Percentiles rank a stretch among this genome's conserved stretches.
Conservation (phyloP, 2,329 filamentous ascomycete genomes). For the Chrysoporthe cubensis region DNA sequence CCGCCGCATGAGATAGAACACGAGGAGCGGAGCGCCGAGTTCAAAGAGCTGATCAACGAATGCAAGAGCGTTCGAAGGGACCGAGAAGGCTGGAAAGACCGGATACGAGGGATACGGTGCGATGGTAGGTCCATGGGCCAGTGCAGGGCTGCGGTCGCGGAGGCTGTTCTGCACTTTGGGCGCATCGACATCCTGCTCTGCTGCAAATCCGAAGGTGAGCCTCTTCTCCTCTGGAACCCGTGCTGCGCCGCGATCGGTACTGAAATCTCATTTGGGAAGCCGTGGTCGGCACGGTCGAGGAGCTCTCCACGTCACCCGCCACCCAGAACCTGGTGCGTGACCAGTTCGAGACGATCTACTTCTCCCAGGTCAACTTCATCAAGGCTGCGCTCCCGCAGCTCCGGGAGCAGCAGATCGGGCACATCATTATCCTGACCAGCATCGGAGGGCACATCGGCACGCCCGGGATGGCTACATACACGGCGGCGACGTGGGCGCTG, state of each 20-base stretch:
- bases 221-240: not conserved
- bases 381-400: slow-evolving; percentile 83
- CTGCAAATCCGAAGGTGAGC: slow-evolving; percentile 80
- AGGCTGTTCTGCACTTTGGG: slow-evolving; percentile 83
- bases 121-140: slow-evolving; percentile 67
- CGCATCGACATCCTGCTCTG: slow-evolving; percentile 89
- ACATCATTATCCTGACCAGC: slow-evolving; percentile 87
- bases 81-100: slow-evolving; percentile 78
- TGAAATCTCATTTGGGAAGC: slow-evolving; percentile 51
- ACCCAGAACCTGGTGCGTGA: slow-evolving; percentile 82
- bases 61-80: slow-evolving; percentile 66
- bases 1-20: slow-evolving; percentile 79
- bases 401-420: slow-evolving; percentile 78
- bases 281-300: slow-evolving; percentile 88
- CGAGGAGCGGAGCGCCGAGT: slow-evolving; percentile 75
- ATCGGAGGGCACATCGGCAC: slow-evolving; percentile 93
- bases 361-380: slow-evolving; percentile 94
- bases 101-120: slow-evolving; percentile 69
- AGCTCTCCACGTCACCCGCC: slow-evolving; percentile 73
- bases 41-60: slow-evolving; percentile 76
- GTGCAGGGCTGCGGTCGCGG: slow-evolving; percentile 84
- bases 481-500: slow-evolving; percentile 89
- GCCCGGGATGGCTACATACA: slow-evolving; percentile 87
- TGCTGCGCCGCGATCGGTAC: too few relatives aligned
- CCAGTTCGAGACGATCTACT: slow-evolving; percentile 94